phyloP scores from a whole-genome alignment of 1,139 yeast genomes.

The Pichia inconspicua region DNA sequence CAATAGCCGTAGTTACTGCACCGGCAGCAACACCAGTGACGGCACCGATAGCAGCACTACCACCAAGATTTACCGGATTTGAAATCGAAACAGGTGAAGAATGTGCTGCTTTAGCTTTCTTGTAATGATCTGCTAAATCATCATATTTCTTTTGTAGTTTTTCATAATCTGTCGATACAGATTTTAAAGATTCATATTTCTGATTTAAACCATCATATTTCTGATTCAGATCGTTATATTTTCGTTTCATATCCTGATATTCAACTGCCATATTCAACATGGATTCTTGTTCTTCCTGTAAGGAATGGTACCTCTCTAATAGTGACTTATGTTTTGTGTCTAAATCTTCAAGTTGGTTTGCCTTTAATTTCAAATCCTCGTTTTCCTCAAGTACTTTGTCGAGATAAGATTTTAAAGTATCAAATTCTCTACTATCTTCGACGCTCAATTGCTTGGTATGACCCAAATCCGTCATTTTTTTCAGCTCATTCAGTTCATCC shows the following conservation, averaged over 20 bases:
- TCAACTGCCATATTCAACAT: background rate
- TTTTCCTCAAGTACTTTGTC: conserved; percentile 16
- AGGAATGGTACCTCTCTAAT: background rate
- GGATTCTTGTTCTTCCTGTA: background rate
- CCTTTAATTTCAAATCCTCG: conserved; percentile 6
- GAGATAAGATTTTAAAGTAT: conserved; percentile 12
- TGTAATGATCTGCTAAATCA: conserved; percentile 1
- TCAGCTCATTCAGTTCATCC: conserved; percentile 8
- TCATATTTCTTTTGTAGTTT: conserved; percentile 1
- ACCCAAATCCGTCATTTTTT: conserved; percentile 7
- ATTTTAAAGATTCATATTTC: background rate
- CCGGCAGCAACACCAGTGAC: conserved; percentile 9
- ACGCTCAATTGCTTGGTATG: conserved; percentile 11
- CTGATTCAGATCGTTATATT: background rate
- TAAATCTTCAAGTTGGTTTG: background rate
- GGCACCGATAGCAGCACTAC: conserved; percentile 2
- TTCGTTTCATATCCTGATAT: background rate
- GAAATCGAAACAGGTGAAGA: background rate
- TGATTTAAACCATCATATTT: background rate
- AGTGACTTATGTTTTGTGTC: background rate
- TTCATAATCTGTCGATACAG: background rate
- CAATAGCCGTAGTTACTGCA: conserved; percentile 11
- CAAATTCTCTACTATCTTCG: conserved; percentile 11
- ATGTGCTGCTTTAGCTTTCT: background rate
- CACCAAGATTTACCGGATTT: background rate